Evolutionary conservation across 2,329 filamentous ascomycete genomes (phyloP).

Genomic region (Aspergillus sp.): DNA sequence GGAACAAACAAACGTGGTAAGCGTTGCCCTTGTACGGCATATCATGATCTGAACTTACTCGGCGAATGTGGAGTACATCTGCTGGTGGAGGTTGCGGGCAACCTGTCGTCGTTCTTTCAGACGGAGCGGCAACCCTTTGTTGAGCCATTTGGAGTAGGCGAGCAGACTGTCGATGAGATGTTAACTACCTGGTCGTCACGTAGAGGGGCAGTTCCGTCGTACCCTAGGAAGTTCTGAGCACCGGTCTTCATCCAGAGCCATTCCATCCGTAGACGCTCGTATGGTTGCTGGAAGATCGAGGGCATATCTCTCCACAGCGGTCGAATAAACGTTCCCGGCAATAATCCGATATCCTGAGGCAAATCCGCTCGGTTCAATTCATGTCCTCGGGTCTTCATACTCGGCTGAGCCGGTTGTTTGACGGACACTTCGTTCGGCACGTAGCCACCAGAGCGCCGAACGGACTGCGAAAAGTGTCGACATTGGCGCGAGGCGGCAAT

Average conservation of each 20-base stretch:
- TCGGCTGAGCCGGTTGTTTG: conserved; percentile 37
- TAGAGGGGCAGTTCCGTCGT: conserved; percentile 10
- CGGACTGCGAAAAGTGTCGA: conserved; percentile 36
- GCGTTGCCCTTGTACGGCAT: background rate
- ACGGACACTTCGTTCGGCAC: conserved; percentile 21
- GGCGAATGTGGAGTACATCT: conserved; percentile 51
- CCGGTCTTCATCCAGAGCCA: conserved; percentile 39
- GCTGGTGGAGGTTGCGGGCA: conserved; percentile 42
- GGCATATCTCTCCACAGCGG: conserved; percentile 42
- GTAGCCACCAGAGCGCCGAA: conserved; percentile 20
- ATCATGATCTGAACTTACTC: conserved; percentile 33
- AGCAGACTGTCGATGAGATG: conserved; percentile 25
- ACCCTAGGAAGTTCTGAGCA: conserved; percentile 37
- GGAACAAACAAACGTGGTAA: conserved; percentile 1
- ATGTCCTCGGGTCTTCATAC: conserved; percentile 36
- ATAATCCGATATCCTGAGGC: conserved; percentile 47
- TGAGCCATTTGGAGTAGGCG: conserved; percentile 33
- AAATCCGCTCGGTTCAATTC: conserved; percentile 32
- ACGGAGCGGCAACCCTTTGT: conserved; percentile 35
- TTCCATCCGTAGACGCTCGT: conserved; percentile 37
- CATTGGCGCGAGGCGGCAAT: conserved; percentile 24
- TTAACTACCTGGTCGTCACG: background rate
- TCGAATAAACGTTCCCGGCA: conserved; percentile 44
- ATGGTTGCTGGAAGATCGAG: conserved; percentile 39
- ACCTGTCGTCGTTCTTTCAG: conserved; percentile 35